Evolutionary conservation across 805 yeast species (phyloP).

Genomic region (Candida railenensis): DNA sequence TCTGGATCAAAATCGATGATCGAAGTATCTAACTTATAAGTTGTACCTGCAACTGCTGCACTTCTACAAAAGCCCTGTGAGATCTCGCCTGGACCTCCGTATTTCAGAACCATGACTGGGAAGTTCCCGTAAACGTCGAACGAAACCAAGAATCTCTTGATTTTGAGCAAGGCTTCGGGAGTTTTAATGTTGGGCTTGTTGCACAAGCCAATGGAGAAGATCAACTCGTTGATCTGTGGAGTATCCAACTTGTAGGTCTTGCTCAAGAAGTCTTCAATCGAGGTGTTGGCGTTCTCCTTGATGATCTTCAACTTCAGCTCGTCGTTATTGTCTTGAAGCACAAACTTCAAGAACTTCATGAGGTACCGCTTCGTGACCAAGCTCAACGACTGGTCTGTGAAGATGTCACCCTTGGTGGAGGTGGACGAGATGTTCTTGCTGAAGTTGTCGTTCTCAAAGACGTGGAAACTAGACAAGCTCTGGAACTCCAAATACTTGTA

Average conservation of each 20-base stretch:
- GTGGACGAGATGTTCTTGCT: conserved; percentile 71
- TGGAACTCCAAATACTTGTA: conserved; percentile 91
- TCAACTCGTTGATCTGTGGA: conserved; percentile 79
- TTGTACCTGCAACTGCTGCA: conserved; percentile 97
- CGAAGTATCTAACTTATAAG: conserved; percentile 77
- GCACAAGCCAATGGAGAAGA: conserved; percentile 83
- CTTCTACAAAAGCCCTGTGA: conserved; percentile 96
- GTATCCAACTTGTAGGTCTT: conserved; percentile 67
- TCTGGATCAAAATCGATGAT: conserved; percentile 64
- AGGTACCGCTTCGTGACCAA: conserved; percentile 75
- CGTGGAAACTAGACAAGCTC: conserved; percentile 83
- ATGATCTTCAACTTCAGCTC: conserved; percentile 58
- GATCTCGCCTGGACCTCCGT: conserved; percentile 94
- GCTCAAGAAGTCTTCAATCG: conserved; percentile 59
- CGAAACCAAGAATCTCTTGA: conserved; percentile 78
- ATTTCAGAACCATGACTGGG: conserved; percentile 88
- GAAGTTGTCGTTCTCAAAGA: conserved; percentile 89
- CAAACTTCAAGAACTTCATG: conserved; percentile 91
- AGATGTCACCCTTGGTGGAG: conserved; percentile 82
- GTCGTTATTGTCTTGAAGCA: conserved; percentile 57
- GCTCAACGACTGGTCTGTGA: conserved; percentile 79
- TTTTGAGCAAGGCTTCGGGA: conserved; percentile 73
- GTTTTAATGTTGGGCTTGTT: conserved; percentile 60
- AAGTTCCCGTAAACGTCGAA: conserved; percentile 92
- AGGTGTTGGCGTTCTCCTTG: conserved; percentile 51